phyloP scores from a whole-genome alignment of 345 rosid species.

The Anastatica hierochuntica region DNA sequence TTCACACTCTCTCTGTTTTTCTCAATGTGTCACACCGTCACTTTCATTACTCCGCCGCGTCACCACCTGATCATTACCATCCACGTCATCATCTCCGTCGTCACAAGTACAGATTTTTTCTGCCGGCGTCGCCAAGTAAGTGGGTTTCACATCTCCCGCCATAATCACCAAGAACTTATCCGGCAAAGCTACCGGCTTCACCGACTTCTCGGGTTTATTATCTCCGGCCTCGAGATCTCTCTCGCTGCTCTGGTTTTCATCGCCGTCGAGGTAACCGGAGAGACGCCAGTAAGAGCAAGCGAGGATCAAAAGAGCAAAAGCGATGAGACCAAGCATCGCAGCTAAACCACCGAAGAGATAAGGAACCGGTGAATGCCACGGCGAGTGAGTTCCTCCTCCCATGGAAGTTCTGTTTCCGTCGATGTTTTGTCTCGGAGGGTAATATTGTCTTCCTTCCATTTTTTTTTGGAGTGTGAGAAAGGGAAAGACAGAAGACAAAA shows the following conservation, averaged over 20 bases:
- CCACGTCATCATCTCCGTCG: conserved; percentile 20
- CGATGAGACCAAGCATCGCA: conserved; percentile 85
- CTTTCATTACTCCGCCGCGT: conserved; percentile 7
- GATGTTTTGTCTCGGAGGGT: conserved; percentile 25
- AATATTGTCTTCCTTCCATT: conserved; percentile 35
- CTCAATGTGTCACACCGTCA: conserved; percentile 8
- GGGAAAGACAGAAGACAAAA: too few species aligned
- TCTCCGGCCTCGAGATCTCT: conserved; percentile 61
- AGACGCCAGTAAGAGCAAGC: conserved; percentile 95
- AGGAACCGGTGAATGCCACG: conserved; percentile 95
- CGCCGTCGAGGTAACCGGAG: conserved; percentile 55
- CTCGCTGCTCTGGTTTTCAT: conserved; percentile 23
- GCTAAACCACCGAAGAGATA: conserved; percentile 91
- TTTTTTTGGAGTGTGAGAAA: too few species aligned
- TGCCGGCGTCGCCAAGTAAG: conserved; percentile 63
- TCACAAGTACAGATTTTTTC: conserved; percentile 34
- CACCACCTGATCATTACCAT: conserved; percentile 17
- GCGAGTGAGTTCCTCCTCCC: conserved; percentile 32
- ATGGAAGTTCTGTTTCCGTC: conserved; percentile 8
- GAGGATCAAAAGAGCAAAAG: conserved; percentile 77
- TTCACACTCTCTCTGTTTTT: neutral
- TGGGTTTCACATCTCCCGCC: conserved; percentile 75
- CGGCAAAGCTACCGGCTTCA: conserved; percentile 29
- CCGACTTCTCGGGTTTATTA: conserved; percentile 17
- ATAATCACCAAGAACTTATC: conserved; percentile 79